phyloP scores from a whole-genome alignment of 805 yeast genomes.

The Yarrowia alimentaria region DNA sequence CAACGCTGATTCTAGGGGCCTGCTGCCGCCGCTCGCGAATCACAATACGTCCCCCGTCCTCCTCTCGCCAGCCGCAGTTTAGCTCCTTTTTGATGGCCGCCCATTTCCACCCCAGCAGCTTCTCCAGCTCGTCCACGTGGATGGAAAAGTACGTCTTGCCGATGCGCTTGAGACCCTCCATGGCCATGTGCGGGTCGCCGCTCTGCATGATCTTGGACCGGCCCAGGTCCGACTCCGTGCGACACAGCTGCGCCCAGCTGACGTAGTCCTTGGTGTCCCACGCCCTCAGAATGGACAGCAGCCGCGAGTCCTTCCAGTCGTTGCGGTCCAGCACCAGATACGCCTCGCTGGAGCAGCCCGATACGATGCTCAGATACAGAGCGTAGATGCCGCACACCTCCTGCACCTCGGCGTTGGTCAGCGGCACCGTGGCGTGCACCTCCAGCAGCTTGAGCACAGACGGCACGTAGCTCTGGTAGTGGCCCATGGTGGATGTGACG shows the following conservation, averaged over 20 bases:
- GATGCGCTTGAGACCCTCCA: constrained; percentile 26
- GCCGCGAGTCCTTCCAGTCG: constrained; percentile 10
- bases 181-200: constrained; percentile 8
- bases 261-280: constrained; percentile 28
- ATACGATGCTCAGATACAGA: constrained; percentile 43
- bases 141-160: constrained; percentile 30
- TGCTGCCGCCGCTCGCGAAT: constrained; percentile 7
- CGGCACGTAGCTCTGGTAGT: constrained; percentile 56
- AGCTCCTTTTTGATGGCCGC: constrained; percentile 7
- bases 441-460: constrained; percentile 47
- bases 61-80: constrained; percentile 27
- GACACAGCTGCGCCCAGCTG: constrained; percentile 27
- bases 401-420: constrained; percentile 40
- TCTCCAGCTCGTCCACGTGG: constrained; percentile 18
- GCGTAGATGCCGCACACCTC: constrained; percentile 47
- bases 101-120: constrained; percentile 29
- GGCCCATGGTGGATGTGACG: constrained; percentile 47
- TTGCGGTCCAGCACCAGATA: constrained; percentile 30
- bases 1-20: constrained; percentile 3
- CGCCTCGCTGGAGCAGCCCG: constrained; percentile 31
- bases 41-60: constrained; percentile 11
- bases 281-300: constrained; percentile 29
- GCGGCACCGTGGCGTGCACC: constrained; percentile 32
- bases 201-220: constrained; percentile 23
- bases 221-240: constrained; percentile 21